Conservation (phyloP, 1,284 basidiomycete species). For the Sporisorium exsertum region DNA sequence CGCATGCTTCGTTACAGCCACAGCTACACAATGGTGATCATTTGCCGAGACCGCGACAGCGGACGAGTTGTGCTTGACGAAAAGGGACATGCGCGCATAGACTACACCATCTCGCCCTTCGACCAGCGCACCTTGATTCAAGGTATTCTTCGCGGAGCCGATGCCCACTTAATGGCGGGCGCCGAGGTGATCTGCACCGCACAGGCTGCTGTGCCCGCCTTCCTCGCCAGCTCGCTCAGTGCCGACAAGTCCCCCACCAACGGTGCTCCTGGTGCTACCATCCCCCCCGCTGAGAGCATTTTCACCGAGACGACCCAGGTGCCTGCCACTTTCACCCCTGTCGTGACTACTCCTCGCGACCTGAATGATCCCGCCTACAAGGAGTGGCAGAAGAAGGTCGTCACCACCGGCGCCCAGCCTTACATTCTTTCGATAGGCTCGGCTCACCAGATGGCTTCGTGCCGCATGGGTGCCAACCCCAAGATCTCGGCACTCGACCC, state of each 20-base stretch:
- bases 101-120: slow-evolving; percentile 70
- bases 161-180: slow-evolving; percentile 70
- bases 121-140: slow-evolving; percentile 69
- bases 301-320: slow-evolving; percentile 60
- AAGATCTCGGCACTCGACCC: slow-evolving; percentile 69
- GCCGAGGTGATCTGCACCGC: slow-evolving; percentile 70
- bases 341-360: slow-evolving; percentile 55
- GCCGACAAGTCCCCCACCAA: slow-evolving; percentile 12
- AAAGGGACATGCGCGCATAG: slow-evolving; percentile 67
- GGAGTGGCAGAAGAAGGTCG: slow-evolving; percentile 65
- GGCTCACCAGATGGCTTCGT: slow-evolving; percentile 71
- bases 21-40: slow-evolving; percentile 65
- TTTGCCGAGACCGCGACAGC: slow-evolving; percentile 66
- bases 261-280: slow-evolving; percentile 11
- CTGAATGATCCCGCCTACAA: slow-evolving; percentile 58
- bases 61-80: slow-evolving; percentile 70
- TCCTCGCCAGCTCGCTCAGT: slow-evolving; percentile 18
- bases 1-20: slow-evolving; percentile 67
- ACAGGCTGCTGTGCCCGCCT: slow-evolving; percentile 64
- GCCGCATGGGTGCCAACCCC: slow-evolving; percentile 69
- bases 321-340: slow-evolving; percentile 55
- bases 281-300: slow-evolving; percentile 26
- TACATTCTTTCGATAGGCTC: slow-evolving; percentile 55
- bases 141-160: slow-evolving; percentile 69
- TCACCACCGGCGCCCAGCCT: slow-evolving; percentile 49